These are phyloP conservation scores for Bertia moriformis DNA, from an alignment of 2,329 filamentous ascomycete species.

Conservation along the genomic window DNA sequence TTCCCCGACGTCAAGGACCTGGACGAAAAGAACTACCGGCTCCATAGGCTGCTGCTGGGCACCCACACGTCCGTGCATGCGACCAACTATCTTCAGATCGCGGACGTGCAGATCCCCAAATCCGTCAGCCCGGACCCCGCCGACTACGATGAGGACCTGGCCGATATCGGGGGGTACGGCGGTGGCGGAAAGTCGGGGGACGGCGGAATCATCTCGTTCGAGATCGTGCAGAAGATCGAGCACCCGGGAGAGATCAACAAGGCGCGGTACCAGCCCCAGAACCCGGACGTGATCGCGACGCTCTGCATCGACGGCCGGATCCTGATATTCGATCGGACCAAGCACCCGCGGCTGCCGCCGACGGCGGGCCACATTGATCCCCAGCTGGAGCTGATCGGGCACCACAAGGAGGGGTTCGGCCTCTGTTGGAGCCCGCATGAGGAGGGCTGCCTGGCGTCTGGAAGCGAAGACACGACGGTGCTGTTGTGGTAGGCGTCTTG, in stretches of 20 bases:
- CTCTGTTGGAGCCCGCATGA: constrained; percentile 81
- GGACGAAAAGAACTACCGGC: constrained; percentile 72
- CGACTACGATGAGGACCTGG: constrained; percentile 81
- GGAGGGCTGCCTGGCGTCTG: constrained; percentile 71
- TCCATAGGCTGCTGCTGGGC: constrained; percentile 79
- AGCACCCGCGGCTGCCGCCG: constrained; percentile 71
- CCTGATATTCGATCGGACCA: constrained; percentile 89
- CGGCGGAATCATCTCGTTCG: constrained; percentile 65
- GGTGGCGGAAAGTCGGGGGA: constrained; percentile 47
- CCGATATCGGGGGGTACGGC: constrained; percentile 87
- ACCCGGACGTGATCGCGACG: constrained; percentile 89
- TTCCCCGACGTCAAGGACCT: constrained; percentile 85
- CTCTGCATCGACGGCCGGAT: constrained; percentile 77
- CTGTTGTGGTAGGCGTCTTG: constrained; percentile 58
- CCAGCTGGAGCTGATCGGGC: constrained; percentile 73
- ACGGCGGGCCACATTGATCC: constrained; percentile 57
- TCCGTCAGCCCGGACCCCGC: constrained; percentile 56
- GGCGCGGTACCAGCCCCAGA: constrained; percentile 92
- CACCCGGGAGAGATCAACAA: constrained; percentile 97
- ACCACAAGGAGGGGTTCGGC: constrained; percentile 80
- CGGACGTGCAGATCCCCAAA: constrained; percentile 87
- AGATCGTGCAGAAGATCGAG: constrained; percentile 87
- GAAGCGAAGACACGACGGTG: constrained; percentile 83
- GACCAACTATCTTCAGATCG: constrained; percentile 86
- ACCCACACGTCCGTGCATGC: constrained; percentile 82